Percentiles rank a stretch among this genome's conserved stretches.
Conservation (phyloP, 2,329 filamentous ascomycete species). For the Fusarium buxicola region DNA sequence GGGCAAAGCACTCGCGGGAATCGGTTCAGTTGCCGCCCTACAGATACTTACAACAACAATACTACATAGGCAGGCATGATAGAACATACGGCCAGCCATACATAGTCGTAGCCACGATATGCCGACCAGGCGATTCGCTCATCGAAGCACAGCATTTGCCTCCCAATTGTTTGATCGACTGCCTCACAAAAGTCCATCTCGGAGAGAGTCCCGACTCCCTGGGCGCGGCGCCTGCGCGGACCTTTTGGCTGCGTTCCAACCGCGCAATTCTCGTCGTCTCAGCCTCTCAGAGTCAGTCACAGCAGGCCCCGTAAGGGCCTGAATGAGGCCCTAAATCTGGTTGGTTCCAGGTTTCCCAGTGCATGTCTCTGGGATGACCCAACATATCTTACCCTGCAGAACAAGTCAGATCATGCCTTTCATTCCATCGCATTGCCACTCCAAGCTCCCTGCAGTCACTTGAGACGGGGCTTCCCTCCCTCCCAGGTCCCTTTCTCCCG, state of each 20-base stretch:
- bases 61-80: no score
- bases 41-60: background rate
- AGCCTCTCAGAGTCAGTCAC: constrained; percentile 7
- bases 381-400: constrained; percentile 6
- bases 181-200: constrained; percentile 23
- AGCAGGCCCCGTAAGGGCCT: constrained; percentile 9
- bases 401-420: constrained; percentile 28
- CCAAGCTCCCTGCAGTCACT: constrained; percentile 16
- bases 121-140: constrained; percentile 2
- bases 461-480: background rate
- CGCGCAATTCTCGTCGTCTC: constrained; percentile 13
- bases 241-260: constrained; percentile 20
- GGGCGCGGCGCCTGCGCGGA: constrained; percentile 36
- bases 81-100: constrained; percentile 7
- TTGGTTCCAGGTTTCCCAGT: constrained; percentile 17
- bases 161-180: constrained; percentile 5
- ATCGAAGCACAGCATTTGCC: background rate
- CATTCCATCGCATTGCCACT: constrained; percentile 22
- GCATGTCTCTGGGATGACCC: constrained; percentile 13
- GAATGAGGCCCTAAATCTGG: no score
- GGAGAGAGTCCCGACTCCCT: constrained; percentile 29
- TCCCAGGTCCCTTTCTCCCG: background rate
- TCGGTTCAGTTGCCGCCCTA: no score
- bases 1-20: constrained; percentile 2
- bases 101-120: constrained; percentile 18